Evolutionary conservation across 2,329 filamentous ascomycete genomes (phyloP).

Genomic region (Zalaria sp.): DNA sequence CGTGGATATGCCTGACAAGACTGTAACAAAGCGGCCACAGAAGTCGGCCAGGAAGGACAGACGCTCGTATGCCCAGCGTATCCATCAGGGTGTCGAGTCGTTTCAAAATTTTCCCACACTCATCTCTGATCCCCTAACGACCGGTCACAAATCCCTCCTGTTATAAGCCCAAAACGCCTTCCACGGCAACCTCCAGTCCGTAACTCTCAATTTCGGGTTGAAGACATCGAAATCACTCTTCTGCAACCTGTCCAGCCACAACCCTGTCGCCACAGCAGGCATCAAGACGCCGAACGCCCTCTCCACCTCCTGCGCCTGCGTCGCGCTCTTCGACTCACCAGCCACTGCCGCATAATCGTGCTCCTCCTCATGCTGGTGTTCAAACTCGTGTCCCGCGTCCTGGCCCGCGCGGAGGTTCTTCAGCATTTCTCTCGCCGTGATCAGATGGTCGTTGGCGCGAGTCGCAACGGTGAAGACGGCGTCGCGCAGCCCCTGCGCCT

Average conservation of each 20-base stretch:
- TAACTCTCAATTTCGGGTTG: slow-evolving; percentile 45
- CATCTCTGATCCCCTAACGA: no score
- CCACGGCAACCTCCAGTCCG: slow-evolving; percentile 79
- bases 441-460: slow-evolving; percentile 86
- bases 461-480: slow-evolving; percentile 88
- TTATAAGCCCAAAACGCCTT: slow-evolving; percentile 50
- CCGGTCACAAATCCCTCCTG: slow-evolving; percentile 37
- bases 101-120: no score
- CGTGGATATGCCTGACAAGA: no score
- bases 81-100: no score
- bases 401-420: slow-evolving; percentile 61
- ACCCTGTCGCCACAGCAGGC: slow-evolving; percentile 60
- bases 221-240: slow-evolving; percentile 74
- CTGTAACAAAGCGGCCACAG: no score
- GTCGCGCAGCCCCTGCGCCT: slow-evolving; percentile 71
- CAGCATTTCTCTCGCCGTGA: slow-evolving; percentile 86
- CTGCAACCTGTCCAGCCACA: slow-evolving; percentile 70
- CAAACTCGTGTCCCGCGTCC: slow-evolving; percentile 72
- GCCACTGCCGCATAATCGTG: slow-evolving; percentile 35
- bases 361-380: slow-evolving; percentile 68
- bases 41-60: no score
- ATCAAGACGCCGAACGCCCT: slow-evolving; percentile 67
- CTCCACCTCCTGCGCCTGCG: slow-evolving; percentile 39
- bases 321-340: slow-evolving; percentile 13
- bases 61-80: no score